Evolutionary conservation across 2,329 filamentous ascomycete genomes (phyloP).

Genomic region (Xylaria sp.): DNA sequence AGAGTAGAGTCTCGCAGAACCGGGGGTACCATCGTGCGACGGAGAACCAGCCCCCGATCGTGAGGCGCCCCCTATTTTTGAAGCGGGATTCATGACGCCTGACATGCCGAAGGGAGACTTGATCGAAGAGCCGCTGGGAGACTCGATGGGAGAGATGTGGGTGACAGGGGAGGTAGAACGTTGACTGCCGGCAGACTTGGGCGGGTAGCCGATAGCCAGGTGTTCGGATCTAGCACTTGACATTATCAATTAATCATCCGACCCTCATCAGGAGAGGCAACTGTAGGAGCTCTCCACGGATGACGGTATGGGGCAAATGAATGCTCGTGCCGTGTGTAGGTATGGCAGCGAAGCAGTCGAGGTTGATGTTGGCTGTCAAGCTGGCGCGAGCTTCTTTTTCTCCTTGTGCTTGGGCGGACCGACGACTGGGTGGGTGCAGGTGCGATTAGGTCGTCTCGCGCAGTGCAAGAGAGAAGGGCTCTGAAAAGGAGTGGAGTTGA

Average conservation of each 20-base stretch:
- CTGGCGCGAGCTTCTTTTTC: slow-evolving; percentile 35
- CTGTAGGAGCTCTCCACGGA: slow-evolving; percentile 45
- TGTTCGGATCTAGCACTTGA: slow-evolving; percentile 87
- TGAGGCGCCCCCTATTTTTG: slow-evolving; percentile 68
- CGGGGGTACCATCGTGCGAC: slow-evolving; percentile 81
- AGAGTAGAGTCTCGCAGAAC: slow-evolving; percentile 79
- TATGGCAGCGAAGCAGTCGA: slow-evolving; percentile 40
- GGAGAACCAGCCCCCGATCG: slow-evolving; percentile 94
- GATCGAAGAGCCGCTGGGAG: slow-evolving; percentile 67
- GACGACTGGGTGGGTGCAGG: slow-evolving; percentile 35
- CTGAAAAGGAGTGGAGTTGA: slow-evolving; percentile 40
- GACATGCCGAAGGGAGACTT: slow-evolving; percentile 79
- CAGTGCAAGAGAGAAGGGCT: slow-evolving; percentile 31
- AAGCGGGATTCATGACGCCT: slow-evolving; percentile 66
- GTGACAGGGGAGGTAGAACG: slow-evolving; percentile 84
- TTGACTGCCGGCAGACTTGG: slow-evolving; percentile 72
- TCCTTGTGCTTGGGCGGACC: slow-evolving; percentile 37
- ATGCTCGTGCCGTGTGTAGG: slow-evolving; percentile 30
- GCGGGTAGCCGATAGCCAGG: slow-evolving; percentile 83
- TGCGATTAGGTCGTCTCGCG: slow-evolving; percentile 44
- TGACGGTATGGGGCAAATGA: slow-evolving; percentile 44
- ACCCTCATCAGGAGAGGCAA: slow-evolving; percentile 57
- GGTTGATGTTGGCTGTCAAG: slow-evolving; percentile 38
- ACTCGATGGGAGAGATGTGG: slow-evolving; percentile 75
- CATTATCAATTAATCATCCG: slow-evolving; percentile 87